Evolutionary conservation across 2,329 filamentous ascomycete genomes (phyloP).

Genomic region (Biscogniauxia sp.): DNA sequence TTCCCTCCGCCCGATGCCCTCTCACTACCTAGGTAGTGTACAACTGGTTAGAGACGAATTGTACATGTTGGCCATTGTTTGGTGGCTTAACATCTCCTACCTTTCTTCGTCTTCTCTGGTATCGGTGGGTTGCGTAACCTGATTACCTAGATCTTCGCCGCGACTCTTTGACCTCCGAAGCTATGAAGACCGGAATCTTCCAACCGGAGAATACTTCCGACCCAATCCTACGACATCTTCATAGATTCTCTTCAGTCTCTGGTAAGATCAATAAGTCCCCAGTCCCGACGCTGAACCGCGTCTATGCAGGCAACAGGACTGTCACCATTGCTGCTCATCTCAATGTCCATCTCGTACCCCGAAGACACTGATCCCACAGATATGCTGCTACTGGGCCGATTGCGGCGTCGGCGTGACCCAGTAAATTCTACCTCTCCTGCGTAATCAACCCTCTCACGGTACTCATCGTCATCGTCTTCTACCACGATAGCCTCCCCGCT

Average conservation of each 20-base stretch:
- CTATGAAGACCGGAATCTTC: neutral
- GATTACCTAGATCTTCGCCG: no score
- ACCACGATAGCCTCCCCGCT: neutral
- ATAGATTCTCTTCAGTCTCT: neutral
- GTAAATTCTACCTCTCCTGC: constrained; percentile 18
- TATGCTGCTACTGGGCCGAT: constrained; percentile 6
- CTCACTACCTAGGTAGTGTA: no score
- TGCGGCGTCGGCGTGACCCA: constrained; percentile 9
- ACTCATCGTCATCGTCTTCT: constrained; percentile 4
- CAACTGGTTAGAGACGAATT: no score
- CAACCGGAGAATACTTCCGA: neutral
- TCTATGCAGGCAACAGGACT: constrained; percentile 7
- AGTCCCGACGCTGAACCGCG: constrained; percentile 9
- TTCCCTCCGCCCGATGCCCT: no score
- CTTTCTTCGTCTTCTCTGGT: no score
- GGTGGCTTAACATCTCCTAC: no score
- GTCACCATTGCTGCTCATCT: constrained; percentile 8
- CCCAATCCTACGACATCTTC: neutral
- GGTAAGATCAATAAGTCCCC: constrained; percentile 14
- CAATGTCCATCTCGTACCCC: constrained; percentile 21
- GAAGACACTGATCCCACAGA: constrained; percentile 4
- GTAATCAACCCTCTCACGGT: constrained; percentile 1
- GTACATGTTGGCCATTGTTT: no score
- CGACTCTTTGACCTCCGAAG: no score
- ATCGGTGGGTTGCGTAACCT: no score